Evolutionary conservation across 768 basidiomycete species (phyloP), one percentile per base, ranked within the genome.

Genomic region (Suillus spraguei): DNA sequence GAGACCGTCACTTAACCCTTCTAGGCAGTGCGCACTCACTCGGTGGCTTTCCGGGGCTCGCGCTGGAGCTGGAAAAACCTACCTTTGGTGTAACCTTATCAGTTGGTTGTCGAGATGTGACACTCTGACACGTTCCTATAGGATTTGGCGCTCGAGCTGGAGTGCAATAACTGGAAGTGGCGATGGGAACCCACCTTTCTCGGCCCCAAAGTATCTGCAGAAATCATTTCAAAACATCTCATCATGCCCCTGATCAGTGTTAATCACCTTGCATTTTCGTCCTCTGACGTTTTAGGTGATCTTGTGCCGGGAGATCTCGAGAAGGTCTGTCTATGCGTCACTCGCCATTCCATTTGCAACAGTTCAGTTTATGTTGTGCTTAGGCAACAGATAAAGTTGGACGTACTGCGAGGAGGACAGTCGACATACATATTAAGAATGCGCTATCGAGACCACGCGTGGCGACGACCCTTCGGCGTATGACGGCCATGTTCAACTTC

Each of bases 211-310:
- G 68, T 75, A 38, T 89, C 91, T 41, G 85, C 92, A 63, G 88
- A 91, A 59, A 78, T 92, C 61, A 80, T 94, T 59, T 93, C 92
- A 64, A 88, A 82, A 66, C 92, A 94, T 68, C 84, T 93, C 66
- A 86, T 93, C 65, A 78, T 88, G 64, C 92, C 92, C 8, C 80
- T 93, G 64, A 87, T 94, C 71, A 91, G 86, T 72, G 77, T 85
- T 53, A 87, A 82, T 63, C 86, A 92, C 72, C 75, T 91, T 66
- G 83, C 87, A 2, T 89, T 92, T 75, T 80, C 83, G 56, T 87
- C 87, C 42, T 68, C 84, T 60, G 84, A 90, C 64, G 74, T 82
- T 50, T 75, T 91, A 62, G 74, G 80, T 71, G 84, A 85, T 70
- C 76, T 88, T 54, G 73, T 86, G 50, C 82, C 83, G 63, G 70